Evolutionary conservation across 345 rosid species (phyloP), one percentile per base, ranked within the genome.

Genomic region (Sonneratia alba): DNA sequence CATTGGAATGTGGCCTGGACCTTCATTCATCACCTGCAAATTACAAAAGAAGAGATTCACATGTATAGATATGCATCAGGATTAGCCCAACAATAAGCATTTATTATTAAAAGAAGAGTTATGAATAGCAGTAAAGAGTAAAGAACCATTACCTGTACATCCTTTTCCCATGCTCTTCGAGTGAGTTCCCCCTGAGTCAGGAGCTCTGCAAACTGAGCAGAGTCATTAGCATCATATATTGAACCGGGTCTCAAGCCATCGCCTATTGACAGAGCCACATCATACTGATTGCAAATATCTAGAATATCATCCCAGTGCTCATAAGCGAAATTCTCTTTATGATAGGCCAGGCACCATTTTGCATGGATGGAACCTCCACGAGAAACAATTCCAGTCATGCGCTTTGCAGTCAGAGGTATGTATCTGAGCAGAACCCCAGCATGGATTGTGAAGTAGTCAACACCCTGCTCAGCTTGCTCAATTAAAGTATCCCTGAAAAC

Each of bases 401-500:
- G 91, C 74, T 91, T 89, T 4, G 96, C 96, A 4, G 98, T 96
- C 69, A 96, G 81, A 43, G 98, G 99, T 71, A 96, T 89, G 85
- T 96, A 91, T 22, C 96, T 87, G 42, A 96, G 85, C 65, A 96
- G 80, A 71, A 92, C 97, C 32, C 98, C 98, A 19, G 95, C 98
- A 81, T 96, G 99, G 72, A 96, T 96, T 0, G 97, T 96, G 88
- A 92, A 92, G 77, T 96, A 96, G 77, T 96, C 98, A 3, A 92
- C 99, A 59, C 98, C 99, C 83, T 96, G 99, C 84, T 92, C 96
- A 63, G 99, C 98, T 77, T 96, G 99, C 77, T 96, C 98, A 64
- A 96, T 84, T 66, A 96, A 78, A 64, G 99, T 92, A 34, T 92
- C 97, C 75, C 88, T 88, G 83, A 96, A 91, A 34, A 91, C 86